Base-by-base conservation (phyloP, 148 eudicot genomes). In the Diospyros lotus region DNA sequence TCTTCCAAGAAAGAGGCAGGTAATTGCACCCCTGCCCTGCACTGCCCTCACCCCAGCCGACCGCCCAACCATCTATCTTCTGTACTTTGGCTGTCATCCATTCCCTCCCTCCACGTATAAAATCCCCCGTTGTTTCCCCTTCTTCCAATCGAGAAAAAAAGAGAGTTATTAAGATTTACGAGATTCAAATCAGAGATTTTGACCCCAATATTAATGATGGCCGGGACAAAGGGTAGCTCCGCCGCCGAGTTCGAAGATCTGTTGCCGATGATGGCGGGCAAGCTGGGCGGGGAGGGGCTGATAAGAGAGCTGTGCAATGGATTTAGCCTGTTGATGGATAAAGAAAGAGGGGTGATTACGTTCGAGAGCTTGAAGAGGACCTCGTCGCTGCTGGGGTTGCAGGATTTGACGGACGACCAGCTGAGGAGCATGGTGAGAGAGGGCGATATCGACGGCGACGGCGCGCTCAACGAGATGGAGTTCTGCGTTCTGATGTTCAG, bases 401-500 rank as follows among this genome's bases (percentile, higher is more conserved):
- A 80, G 41, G 83, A 83, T 76, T 50, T 83, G 73, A 64, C 78
- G 2, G 86, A 83, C 17, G 83, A 80, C n/a, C 83, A 83, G 72
- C 55, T 83, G 5, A 4, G 10, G 83, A 73, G 76, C 48, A 83
- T 83, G 86, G n/a, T 83, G 17, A 74, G 45, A 10, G 83, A 83
- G 69, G 86, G 86, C 0, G 86, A 83, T 71, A 5, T 66, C 41
- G 65, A 80, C 60, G 81, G 86, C 44, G 86, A 83, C 52, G 83
- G 86, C 2, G 86, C 72, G 0, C 78, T 83, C 40, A 79, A 77
- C 71, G 70, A 83, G 73, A 83, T 83, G 83, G 86, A 83, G 67
- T 83, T 83, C 58, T 83, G 83, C 28, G 83, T 83, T 58, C 60
- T 83, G 17, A 83, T 83, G 86, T 83, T 80, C 61, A 80, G 86